A percentile compares a stretch with the other conserved stretches of the same genome.
These are phyloP conservation scores for Podospora conica DNA, from an alignment of 495 filamentous ascomycete species.

Conservation along the genomic window DNA sequence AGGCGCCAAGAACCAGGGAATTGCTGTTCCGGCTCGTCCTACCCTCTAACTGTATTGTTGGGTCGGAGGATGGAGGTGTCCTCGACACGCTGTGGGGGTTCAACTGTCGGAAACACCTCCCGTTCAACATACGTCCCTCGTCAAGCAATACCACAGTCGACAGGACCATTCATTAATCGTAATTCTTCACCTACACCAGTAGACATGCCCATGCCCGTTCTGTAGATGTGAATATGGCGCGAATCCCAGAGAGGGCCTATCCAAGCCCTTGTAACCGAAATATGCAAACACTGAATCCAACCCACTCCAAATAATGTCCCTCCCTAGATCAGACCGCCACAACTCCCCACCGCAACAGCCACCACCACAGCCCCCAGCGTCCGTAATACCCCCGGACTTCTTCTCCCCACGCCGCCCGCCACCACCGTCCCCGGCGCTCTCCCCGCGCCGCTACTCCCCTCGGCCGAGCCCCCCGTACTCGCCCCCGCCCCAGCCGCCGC, in stretches of 20 bases:
- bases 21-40: background rate
- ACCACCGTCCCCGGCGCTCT: background rate
- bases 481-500: slow-evolving; percentile 4
- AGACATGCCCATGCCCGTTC: background rate
- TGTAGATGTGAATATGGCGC: background rate
- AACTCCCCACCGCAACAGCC: background rate
- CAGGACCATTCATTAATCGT: background rate
- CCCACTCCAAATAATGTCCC: background rate
- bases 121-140: no score
- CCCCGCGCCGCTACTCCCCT: background rate
- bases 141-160: no score
- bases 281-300: background rate
- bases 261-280: background rate
- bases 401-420: background rate
- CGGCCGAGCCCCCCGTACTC: background rate
- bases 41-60: background rate
- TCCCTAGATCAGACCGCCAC: background rate
- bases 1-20: background rate
- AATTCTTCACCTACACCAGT: background rate
- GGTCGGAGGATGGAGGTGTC: no score
- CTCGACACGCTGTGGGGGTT: no score
- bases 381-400: background rate
- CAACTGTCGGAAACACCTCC: no score
- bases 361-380: background rate
- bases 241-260: background rate